Evolutionary conservation across 331 rosid species (phyloP), one percentile per base, ranked within the genome.

Genomic region (Spiraea crenata): DNA sequence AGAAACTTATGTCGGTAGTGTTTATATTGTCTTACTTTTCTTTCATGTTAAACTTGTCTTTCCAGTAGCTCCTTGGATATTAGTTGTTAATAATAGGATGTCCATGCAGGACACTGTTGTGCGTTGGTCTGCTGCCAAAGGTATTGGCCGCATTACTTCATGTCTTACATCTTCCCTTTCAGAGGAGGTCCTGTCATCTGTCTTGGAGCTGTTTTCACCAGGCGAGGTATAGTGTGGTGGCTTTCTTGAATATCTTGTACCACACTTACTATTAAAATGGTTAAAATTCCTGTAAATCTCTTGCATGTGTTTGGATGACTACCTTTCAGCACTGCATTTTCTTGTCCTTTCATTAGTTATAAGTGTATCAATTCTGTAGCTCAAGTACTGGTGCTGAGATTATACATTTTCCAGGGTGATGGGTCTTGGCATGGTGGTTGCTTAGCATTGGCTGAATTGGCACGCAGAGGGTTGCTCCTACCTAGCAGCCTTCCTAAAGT

Each of bases 71-170:
- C 15, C 37, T 65, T 47, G 76, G 48, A 77, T 69, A 66, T 51
- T 78, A 47, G 40, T 76, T 57, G 69, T 74, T 78, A 64, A 19
- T 68, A 56, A 50, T 66, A 52, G 58, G 16, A 77, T 77, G 80
- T 77, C 58, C 38, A 79, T 81, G 80, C 81, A 95, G 99, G 95
- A 91, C 74, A 91, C 99, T 69, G 91, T 89, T 80, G 97, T 95
- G 61, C 96, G 99, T 59, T 95, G 99, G 97, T 95, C 97, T 76
- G 96, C 99, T 69, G 97, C 97, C 50, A 95, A 95, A 86, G 99
- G 97, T 63, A 77, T 91, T 70, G 99, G 97, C 16, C 95, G 97
- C 51, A 84, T 88, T 76, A 88, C 93, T 77, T 87, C 93, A 19
- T 90, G 86, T 45, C 88, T 95, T 77, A 87, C 96, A 42, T 88